A percentile compares a stretch with the other conserved stretches of the same genome.
These are phyloP conservation scores for Saccharum officinarum DNA, from an alignment of 176 grass and related monocot species.

Conservation along the genomic window DNA sequence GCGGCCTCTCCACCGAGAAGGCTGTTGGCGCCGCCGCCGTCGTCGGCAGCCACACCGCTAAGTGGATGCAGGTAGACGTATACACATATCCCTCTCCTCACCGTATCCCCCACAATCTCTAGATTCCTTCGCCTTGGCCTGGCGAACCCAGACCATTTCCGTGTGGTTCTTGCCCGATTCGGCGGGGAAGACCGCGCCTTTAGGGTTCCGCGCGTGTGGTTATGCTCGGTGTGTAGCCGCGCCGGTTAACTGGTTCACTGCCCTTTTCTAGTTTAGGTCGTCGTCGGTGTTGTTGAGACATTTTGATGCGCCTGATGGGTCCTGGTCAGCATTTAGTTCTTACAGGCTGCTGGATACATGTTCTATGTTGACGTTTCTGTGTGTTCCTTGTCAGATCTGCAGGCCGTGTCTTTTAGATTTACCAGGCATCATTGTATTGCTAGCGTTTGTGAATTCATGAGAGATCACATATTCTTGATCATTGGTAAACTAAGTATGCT, in stretches of 20 bases:
- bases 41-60: constrained; percentile 78
- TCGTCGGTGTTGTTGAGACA: not conserved
- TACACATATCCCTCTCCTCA: not conserved
- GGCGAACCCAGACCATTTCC: not conserved
- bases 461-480: not conserved
- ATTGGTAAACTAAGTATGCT: not conserved
- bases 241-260: not conserved
- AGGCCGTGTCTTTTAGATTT: not conserved
- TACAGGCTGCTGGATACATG: not conserved
- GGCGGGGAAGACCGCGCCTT: not conserved
- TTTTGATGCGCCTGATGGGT: not conserved
- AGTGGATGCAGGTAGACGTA: constrained; percentile 90
- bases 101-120: not conserved
- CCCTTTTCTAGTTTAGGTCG: not conserved
- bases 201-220: not conserved
- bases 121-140: constrained; percentile 25
- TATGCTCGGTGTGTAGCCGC: not conserved
- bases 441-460: not conserved
- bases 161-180: not conserved
- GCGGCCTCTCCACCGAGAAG: constrained; percentile 55
- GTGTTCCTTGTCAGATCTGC: constrained; percentile 37
- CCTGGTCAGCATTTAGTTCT: not conserved
- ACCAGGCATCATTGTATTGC: not conserved
- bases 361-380: not conserved
- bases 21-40: constrained; percentile 48